Conservation (phyloP, 352 stramenopile species). For the Globisporangium iwayamae region DNA sequence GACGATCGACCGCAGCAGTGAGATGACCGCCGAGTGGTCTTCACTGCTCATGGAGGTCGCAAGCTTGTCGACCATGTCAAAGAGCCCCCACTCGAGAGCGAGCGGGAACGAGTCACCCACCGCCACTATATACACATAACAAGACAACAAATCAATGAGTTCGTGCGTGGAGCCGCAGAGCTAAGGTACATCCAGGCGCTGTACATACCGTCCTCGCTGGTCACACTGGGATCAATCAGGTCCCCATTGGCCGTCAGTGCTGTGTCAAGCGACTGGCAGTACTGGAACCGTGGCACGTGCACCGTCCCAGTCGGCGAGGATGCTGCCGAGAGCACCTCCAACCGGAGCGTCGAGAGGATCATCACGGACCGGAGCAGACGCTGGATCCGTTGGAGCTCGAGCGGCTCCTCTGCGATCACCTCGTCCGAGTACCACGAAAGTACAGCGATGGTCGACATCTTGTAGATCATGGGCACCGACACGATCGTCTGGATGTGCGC, state of each 20-base stretch:
- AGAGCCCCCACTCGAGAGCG: conserved; percentile 70
- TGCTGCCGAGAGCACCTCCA: conserved; percentile 39
- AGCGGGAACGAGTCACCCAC: conserved; percentile 54
- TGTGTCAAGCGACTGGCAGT: conserved; percentile 72
- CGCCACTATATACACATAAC: conserved; percentile 30
- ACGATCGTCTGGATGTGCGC: conserved; percentile 65
- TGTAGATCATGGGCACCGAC: conserved; percentile 79
- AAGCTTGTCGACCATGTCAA: conserved; percentile 59
- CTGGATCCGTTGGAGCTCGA: conserved; percentile 70
- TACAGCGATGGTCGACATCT: conserved; percentile 75
- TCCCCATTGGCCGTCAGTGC: conserved; percentile 73
- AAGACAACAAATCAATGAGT: conserved; percentile 2
- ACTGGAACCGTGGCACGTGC: conserved; percentile 69
- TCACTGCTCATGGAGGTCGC: conserved; percentile 82
- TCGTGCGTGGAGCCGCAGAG: background rate
- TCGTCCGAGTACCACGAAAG: conserved; percentile 78
- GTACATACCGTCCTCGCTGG: conserved; percentile 46
- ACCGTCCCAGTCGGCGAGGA: conserved; percentile 20
- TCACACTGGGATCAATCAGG: conserved; percentile 33
- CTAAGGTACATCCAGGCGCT: background rate
- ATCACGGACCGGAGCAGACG: conserved; percentile 63
- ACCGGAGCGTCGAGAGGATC: conserved; percentile 52
- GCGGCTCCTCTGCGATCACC: conserved; percentile 42
- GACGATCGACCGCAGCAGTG: conserved; percentile 55
- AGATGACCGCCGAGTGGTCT: conserved; percentile 62